Base-by-base conservation (phyloP, 2,329 filamentous ascomycete genomes). In the Aspergillus bombycis region DNA sequence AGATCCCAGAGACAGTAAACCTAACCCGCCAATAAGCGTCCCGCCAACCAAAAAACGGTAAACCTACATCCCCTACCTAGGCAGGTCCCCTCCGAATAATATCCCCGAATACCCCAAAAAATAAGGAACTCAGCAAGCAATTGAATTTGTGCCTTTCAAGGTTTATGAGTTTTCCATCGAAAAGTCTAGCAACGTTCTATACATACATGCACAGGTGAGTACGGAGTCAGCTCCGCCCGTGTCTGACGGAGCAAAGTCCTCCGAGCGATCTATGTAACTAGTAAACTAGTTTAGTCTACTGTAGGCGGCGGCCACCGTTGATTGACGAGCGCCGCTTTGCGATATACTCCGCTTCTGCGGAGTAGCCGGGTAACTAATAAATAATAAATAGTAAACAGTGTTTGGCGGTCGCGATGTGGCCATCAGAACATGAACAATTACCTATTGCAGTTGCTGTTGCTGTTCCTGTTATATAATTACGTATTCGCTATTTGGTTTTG, bases 161-260 rank as follows among this genome's bases (percentile, higher is more conserved):
- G 26, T 19, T 32, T 52, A 32, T 32, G n/a, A 19, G 46, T 30
- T 16, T 52, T 52, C 48, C 28, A 52, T 52, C 16, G 3, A 32
- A 32, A 5, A 19, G 28, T 52, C 48, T 52, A 52, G 28, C 28
- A 52, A 10, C 21, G 21, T 55, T 38, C 52, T 19, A 55, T 38
- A 55, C 52, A 55, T 55, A 55, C 52, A 12, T 6, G 21, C 9
- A 30, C 38, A 41, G 19, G n/a, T 41, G 19, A 14, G 26, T 14
- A 32, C 28, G 48, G 16, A 32, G 26, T 52, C 28, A 32, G 21
- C 21, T 34, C 48, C 19, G 28, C 26, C 48, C 48, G 48, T 52
- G 48, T 32, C 48, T 32, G 46, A 54, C 60, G 62, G 62, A 64
- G 62, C 55, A 62, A 55, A 58, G 59, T 62, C 46, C 28, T 64